Conservation (phyloP, 75 land plant species). For the Azolla pinnata region DNA sequence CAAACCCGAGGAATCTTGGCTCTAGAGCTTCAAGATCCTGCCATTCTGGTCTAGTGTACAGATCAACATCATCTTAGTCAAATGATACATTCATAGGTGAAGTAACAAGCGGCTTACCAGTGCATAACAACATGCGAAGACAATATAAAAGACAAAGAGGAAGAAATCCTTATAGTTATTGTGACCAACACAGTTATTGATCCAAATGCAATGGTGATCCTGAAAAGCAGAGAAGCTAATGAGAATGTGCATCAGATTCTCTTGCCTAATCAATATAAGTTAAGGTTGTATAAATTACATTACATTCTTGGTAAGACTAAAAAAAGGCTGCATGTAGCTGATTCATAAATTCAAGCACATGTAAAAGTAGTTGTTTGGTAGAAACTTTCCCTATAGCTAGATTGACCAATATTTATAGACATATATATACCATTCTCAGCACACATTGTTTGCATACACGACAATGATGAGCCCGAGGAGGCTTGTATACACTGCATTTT, state of each 20-base stretch:
- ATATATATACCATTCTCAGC: conserved; percentile 79
- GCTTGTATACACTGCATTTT: conserved; percentile 86
- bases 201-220: conserved; percentile 99
- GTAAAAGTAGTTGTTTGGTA: no score
- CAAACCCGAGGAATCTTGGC: neutral
- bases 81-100: neutral
- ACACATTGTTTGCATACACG: conserved; percentile 95
- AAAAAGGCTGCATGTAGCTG: neutral
- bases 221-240: conserved; percentile 18
- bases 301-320: no score
- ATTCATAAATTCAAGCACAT: neutral
- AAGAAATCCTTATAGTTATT: conserved; percentile 94
- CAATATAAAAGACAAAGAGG: conserved; percentile 73
- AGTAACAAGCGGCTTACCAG: conserved; percentile 36
- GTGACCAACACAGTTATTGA: conserved; percentile 97
- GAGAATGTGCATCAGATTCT: no score
- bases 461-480: conserved; percentile 97
- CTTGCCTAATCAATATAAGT: no score
- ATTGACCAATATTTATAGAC: no score
- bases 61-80: neutral
- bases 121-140: conserved; percentile 65
- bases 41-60: no score
- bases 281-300: no score
- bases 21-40: neutral
- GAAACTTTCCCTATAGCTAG: no score